Evolutionary conservation across 257 asterid genomes (phyloP).

Genomic region (Solanum bukasovii): DNA sequence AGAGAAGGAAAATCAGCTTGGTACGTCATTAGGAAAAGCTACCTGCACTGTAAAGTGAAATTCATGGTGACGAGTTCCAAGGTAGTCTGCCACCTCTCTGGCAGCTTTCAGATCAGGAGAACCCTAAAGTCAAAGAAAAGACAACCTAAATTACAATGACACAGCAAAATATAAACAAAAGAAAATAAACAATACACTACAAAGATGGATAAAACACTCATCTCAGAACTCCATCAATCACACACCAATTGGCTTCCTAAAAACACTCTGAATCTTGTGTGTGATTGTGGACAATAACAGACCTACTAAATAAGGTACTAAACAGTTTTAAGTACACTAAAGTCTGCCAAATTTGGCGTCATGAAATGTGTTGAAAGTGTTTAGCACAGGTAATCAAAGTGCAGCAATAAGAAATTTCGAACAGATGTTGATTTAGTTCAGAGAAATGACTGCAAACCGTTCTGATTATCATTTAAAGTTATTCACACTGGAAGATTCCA

Average conservation of each 20-base stretch:
- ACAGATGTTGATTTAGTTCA: not conserved
- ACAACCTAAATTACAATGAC: not conserved
- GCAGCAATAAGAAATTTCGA: not conserved
- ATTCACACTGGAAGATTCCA: not conserved
- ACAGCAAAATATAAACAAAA: not conserved
- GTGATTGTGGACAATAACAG: not conserved
- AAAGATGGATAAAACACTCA: not conserved
- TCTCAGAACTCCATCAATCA: not conserved
- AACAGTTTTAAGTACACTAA: not conserved
- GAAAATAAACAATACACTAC: not conserved
- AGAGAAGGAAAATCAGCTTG: not conserved
- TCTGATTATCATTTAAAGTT: not conserved
- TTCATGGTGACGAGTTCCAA: constrained; percentile 95
- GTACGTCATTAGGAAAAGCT: not conserved
- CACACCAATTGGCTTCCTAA: not conserved
- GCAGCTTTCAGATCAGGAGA: constrained; percentile 97
- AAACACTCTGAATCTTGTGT: not conserved
- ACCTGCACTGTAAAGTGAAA: constrained; percentile 96
- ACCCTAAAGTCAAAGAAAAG: constrained; percentile 36
- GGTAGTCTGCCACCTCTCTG: constrained; percentile 92
- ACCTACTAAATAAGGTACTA: not conserved
- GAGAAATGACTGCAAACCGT: not conserved
- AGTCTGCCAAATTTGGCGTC: not conserved
- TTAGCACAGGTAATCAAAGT: not conserved
- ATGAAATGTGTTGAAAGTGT: not conserved